These are phyloP conservation scores for Hygrophorus pudorinus DNA, from an alignment of 768 basidiomycete genomes.

Conservation along the genomic window DNA sequence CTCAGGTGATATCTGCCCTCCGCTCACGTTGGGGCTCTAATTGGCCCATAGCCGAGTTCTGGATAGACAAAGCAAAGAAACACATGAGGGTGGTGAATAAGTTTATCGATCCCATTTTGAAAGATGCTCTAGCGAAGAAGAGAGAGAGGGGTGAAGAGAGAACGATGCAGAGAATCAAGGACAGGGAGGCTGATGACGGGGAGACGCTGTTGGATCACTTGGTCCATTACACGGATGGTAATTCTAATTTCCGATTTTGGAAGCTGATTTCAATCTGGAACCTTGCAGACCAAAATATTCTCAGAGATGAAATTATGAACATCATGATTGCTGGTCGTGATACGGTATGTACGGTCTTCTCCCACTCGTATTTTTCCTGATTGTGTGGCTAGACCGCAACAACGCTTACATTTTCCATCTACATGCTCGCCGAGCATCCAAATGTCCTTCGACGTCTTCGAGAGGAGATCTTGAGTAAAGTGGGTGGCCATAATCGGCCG, in stretches of 20 bases:
- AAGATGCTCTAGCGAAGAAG: conserved; percentile 31
- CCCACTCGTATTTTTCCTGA: not conserved
- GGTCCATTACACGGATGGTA: conserved; percentile 42
- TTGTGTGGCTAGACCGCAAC: conserved; percentile 30
- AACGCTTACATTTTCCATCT: conserved; percentile 41
- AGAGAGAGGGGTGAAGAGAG: conserved; percentile 21
- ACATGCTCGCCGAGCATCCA: conserved; percentile 46
- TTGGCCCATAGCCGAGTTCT: conserved; percentile 51
- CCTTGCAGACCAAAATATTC: conserved; percentile 22
- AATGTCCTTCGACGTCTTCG: conserved; percentile 34
- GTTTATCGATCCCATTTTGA: conserved; percentile 43
- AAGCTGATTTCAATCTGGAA: not conserved
- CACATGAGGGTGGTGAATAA: conserved; percentile 33
- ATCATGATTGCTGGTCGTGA: conserved; percentile 50
- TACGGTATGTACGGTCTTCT: conserved; percentile 26
- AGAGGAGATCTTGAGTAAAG: conserved; percentile 37
- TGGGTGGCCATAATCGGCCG: conserved; percentile 34
- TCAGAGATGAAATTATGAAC: conserved; percentile 41
- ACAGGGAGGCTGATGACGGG: conserved; percentile 22
- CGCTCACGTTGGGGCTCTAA: conserved; percentile 28
- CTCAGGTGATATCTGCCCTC: conserved; percentile 26
- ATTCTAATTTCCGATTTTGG: not conserved
- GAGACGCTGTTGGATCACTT: conserved; percentile 40
- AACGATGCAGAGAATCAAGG: conserved; percentile 11
- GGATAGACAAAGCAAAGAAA: conserved; percentile 32